Conservation (phyloP, 2,329 filamentous ascomycete genomes). For the Diplodia scrobiculata region DNA sequence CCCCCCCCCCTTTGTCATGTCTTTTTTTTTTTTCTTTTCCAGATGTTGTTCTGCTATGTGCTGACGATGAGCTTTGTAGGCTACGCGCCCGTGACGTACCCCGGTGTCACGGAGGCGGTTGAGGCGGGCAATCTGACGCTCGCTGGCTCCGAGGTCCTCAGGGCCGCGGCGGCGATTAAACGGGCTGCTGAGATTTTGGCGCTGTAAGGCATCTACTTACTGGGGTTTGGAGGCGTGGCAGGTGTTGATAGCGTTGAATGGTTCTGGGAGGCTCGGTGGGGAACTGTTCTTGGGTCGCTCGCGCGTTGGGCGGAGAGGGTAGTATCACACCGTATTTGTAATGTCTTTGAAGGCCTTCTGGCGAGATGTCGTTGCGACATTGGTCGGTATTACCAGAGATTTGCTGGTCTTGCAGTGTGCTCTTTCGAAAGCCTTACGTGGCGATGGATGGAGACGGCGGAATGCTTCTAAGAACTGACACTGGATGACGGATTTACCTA, state of each 20-base stretch:
- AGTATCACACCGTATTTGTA: neutral
- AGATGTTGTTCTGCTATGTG: neutral
- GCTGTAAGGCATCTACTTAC: neutral
- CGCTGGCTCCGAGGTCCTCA: slow-evolving; percentile 24
- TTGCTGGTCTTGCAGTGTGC: neutral
- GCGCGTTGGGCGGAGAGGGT: neutral
- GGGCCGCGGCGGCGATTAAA: slow-evolving; percentile 16
- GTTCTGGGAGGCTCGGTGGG: neutral
- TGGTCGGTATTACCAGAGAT: neutral
- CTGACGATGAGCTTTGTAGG: slow-evolving; percentile 16
- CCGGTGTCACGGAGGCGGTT: slow-evolving; percentile 45
- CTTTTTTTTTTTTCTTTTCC: neutral
- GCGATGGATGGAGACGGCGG: slow-evolving; percentile 28
- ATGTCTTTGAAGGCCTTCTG: neutral
- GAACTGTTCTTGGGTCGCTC: too few relatives aligned
- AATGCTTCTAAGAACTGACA: neutral
- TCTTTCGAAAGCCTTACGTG: neutral
- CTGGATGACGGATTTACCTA: neutral
- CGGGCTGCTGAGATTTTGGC: slow-evolving; percentile 27
- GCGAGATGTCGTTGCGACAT: neutral
- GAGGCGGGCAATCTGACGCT: slow-evolving; percentile 35
- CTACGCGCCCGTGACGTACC: slow-evolving; percentile 45
- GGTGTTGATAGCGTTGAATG: neutral
- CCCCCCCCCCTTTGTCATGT: too few relatives aligned
- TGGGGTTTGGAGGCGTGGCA: too few relatives aligned